Evolutionary conservation across 139 green algal species (phyloP).

Genomic region (Picochlorum sp.): DNA sequence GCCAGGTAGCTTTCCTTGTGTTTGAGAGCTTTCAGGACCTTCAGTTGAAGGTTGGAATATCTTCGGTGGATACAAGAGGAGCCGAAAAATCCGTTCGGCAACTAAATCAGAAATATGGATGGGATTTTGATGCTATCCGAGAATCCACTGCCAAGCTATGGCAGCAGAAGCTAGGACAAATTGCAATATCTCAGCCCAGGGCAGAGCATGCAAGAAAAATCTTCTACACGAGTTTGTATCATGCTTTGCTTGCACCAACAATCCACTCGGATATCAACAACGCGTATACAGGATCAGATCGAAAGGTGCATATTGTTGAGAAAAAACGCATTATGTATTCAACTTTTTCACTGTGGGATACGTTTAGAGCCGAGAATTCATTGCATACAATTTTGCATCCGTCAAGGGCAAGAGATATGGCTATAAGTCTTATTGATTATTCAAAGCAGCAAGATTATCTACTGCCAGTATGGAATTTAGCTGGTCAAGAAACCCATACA

Average conservation of each 20-base stretch:
- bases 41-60: neutral
- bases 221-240: constrained; percentile 3
- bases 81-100: neutral
- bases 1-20: neutral
- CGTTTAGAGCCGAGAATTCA: constrained; percentile 1
- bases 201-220: neutral
- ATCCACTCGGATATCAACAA: constrained; percentile 1
- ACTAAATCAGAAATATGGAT: neutral
- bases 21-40: neutral
- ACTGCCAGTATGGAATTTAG: constrained; percentile 1
- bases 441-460: neutral
- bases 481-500: constrained; percentile 1
- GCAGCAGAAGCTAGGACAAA: neutral
- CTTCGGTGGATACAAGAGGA: neutral
- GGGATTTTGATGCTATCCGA: neutral
- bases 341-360: constrained; percentile 4
- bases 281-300: neutral
- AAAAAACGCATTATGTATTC: neutral
- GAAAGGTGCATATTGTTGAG: neutral
- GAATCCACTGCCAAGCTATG: neutral
- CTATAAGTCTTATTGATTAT: neutral
- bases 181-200: neutral
- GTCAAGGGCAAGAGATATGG: neutral
- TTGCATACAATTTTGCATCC: constrained; percentile 2
- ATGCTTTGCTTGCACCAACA: neutral